phyloP scores from a whole-genome alignment of 2,329 filamentous ascomycete genomes.

The Lachnellula willkommii region DNA sequence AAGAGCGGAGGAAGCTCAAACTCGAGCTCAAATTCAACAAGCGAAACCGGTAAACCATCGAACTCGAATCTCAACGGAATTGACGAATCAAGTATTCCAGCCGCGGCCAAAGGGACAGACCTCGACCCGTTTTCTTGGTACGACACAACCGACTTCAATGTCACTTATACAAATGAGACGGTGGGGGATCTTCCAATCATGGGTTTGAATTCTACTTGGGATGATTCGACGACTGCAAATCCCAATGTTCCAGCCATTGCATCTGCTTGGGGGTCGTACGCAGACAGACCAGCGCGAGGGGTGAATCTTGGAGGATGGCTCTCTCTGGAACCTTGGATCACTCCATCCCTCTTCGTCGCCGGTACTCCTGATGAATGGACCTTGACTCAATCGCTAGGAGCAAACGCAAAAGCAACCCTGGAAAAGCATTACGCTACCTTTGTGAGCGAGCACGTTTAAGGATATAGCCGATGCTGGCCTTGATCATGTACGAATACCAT shows the following conservation, averaged over 20 bases:
- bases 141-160: conserved; percentile 84
- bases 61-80: conserved; percentile 48
- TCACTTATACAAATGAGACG: conserved; percentile 81
- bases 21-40: conserved; percentile 14
- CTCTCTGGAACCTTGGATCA: conserved; percentile 90
- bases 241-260: conserved; percentile 72
- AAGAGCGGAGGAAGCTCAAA: conserved; percentile 33
- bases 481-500: conserved; percentile 95
- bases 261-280: conserved; percentile 70
- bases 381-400: conserved; percentile 64
- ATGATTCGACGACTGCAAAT: conserved; percentile 76
- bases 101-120: conserved; percentile 64
- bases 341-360: conserved; percentile 80
- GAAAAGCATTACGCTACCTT: conserved; percentile 91
- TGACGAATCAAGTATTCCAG: conserved; percentile 45
- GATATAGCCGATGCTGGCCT: conserved; percentile 84
- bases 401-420: conserved; percentile 58
- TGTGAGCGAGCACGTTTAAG: conserved; percentile 74
- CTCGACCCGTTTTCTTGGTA: conserved; percentile 91
- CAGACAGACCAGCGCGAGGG: conserved; percentile 72
- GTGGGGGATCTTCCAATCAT: conserved; percentile 87
- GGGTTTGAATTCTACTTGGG: conserved; percentile 79
- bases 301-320: conserved; percentile 95
- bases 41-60: conserved; percentile 19
- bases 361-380: conserved; percentile 86